Percentiles rank a stretch among this genome's conserved stretches.
Conservation (phyloP, 1,139 yeast genomes). For the Yamadazyma epiphylla region DNA sequence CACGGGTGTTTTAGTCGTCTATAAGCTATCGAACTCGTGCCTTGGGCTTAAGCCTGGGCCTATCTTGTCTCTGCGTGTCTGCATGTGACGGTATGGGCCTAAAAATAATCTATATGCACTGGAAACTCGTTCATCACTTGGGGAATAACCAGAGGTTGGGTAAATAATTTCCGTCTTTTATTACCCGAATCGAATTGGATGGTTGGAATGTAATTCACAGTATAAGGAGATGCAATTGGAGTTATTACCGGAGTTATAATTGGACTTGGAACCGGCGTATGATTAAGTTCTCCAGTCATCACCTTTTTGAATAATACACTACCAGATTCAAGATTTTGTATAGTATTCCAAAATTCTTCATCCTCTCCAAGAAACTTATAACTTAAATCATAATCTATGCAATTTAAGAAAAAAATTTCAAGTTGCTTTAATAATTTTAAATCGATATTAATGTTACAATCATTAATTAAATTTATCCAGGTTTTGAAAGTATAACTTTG, state of each 20-base stretch:
- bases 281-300: neutral
- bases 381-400: conserved; percentile 26
- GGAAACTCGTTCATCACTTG: conserved; percentile 1
- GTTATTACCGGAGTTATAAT: neutral
- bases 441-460: conserved; percentile 9
- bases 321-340: neutral
- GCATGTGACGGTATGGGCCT: too few relatives aligned
- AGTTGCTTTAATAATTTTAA: conserved; percentile 18
- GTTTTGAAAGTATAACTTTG: conserved; percentile 52
- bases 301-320: conserved; percentile 4
- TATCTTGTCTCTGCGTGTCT: too few relatives aligned
- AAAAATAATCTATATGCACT: conserved; percentile 5
- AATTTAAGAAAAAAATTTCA: conserved; percentile 27
- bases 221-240: neutral
- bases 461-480: conserved; percentile 29
- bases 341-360: conserved; percentile 21
- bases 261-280: neutral
- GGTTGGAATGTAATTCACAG: neutral
- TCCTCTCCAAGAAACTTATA: conserved; percentile 21
- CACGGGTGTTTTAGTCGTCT: too few relatives aligned
- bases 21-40: too few relatives aligned
- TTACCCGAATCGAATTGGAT: neutral
- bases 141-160: neutral
- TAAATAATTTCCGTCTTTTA: neutral
- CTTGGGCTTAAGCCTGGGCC: neutral